Conservation (phyloP, 1,284 basidiomycete genomes). For the Amylostereum areolatum region DNA sequence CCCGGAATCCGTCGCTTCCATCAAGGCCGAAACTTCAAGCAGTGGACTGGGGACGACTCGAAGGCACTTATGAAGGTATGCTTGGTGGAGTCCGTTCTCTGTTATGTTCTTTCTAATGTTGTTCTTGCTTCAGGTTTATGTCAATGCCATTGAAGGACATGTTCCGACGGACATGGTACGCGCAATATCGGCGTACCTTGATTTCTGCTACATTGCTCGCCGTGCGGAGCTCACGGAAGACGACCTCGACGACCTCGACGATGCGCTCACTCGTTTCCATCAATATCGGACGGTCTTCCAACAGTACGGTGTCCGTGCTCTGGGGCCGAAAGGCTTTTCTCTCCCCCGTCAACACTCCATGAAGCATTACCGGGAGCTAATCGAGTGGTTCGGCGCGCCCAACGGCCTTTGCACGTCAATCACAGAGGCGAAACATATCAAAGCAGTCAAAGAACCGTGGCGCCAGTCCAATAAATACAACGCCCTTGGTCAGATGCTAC, state of each 20-base stretch:
- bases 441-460: constrained; percentile 20
- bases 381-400: constrained; percentile 13
- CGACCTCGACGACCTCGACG: constrained; percentile 2
- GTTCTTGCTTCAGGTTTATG: constrained; percentile 22
- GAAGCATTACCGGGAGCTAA: constrained; percentile 10
- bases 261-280: constrained; percentile 8
- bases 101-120: no score
- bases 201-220: constrained; percentile 18
- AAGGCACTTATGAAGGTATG: constrained; percentile 9
- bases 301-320: constrained; percentile 9
- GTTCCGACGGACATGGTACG: constrained; percentile 13
- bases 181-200: constrained; percentile 10
- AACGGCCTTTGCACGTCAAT: constrained; percentile 21
- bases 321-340: constrained; percentile 10
- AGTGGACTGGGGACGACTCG: constrained; percentile 15
- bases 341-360: constrained; percentile 18
- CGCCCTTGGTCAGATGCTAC: constrained; percentile 18
- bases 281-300: constrained; percentile 11
- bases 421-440: constrained; percentile 20
- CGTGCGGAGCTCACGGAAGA: not conserved
- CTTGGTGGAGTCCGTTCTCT: no score
- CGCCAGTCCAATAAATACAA: constrained; percentile 14
- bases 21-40: constrained; percentile 13
- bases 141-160: constrained; percentile 13
- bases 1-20: constrained; percentile 11